These are phyloP conservation scores for Clarireedia paspali DNA, from an alignment of 2,329 filamentous ascomycete species.

Conservation along the genomic window DNA sequence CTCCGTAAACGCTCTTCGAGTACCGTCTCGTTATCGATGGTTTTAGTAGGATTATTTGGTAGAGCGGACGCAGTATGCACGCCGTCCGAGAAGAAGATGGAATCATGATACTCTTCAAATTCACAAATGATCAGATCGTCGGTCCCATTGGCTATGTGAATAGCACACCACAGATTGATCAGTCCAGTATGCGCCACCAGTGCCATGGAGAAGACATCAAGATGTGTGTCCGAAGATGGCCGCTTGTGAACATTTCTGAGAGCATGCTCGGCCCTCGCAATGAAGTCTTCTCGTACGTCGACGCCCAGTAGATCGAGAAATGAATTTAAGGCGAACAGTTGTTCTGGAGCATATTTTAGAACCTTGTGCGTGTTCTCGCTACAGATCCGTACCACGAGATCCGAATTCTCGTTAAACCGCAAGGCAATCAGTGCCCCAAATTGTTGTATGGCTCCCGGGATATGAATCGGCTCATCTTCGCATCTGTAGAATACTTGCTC, in stretches of 20 bases:
- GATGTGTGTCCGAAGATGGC: constrained; percentile 55
- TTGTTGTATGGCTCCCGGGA: constrained; percentile 48
- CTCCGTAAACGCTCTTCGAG: constrained; percentile 67
- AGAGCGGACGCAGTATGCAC: constrained; percentile 27
- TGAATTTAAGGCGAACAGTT: constrained; percentile 65
- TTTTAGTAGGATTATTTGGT: constrained; percentile 63
- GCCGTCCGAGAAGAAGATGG: constrained; percentile 35
- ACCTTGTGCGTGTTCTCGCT: constrained; percentile 74
- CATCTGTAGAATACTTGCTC: constrained; percentile 42
- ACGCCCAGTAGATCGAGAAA: constrained; percentile 85
- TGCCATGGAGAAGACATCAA: constrained; percentile 79
- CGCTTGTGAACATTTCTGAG: neutral
- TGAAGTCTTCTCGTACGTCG: constrained; percentile 43
- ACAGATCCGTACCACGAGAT: constrained; percentile 61
- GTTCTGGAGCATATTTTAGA: constrained; percentile 67
- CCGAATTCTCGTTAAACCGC: constrained; percentile 60
- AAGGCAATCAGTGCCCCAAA: constrained; percentile 74
- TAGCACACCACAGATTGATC: constrained; percentile 5
- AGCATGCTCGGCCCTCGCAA: neutral
- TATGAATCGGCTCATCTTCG: constrained; percentile 86
- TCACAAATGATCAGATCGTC: constrained; percentile 74
- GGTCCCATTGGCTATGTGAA: constrained; percentile 46
- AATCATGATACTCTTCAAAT: constrained; percentile 79
- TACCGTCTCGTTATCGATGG: constrained; percentile 63
- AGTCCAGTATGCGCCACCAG: constrained; percentile 3